A percentile compares a stretch with the other conserved stretches of the same genome.
Evolutionary conservation across 2,329 filamentous ascomycete species (phyloP).

Genomic region (Claviceps sp.): DNA sequence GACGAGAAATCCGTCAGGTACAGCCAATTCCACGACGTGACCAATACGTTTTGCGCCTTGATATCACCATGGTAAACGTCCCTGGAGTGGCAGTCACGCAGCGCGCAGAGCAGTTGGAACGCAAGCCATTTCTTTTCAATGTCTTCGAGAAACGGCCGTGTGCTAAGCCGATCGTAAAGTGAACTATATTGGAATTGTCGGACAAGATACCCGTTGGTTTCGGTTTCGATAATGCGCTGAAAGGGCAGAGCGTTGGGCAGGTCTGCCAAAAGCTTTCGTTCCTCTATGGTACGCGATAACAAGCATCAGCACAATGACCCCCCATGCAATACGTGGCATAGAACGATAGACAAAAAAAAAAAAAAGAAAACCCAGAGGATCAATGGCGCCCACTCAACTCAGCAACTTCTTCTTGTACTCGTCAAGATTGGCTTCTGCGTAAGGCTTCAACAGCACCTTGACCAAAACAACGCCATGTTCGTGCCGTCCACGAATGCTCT

Average conservation of each 20-base stretch:
- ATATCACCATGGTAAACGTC: constrained; percentile 96
- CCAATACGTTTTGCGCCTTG: constrained; percentile 92
- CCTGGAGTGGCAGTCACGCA: constrained; percentile 80
- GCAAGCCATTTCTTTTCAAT: constrained; percentile 99
- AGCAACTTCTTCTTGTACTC: constrained; percentile 66
- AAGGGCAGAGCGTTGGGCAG: constrained; percentile 87
- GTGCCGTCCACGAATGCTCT: constrained; percentile 82
- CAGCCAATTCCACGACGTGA: constrained; percentile 99
- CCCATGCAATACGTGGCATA: no score
- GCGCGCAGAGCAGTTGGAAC: constrained; percentile 83
- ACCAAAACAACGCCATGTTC: constrained; percentile 85
- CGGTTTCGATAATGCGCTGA: constrained; percentile 82
- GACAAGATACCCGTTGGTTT: constrained; percentile 81
- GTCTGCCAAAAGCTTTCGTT: constrained; percentile 64
- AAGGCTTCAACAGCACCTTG: constrained; percentile 91
- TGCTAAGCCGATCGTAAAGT: constrained; percentile 92
- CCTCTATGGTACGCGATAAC: constrained; percentile 50
- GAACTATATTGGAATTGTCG: constrained; percentile 95
- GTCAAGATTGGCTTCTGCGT: constrained; percentile 65
- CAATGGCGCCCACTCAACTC: no score
- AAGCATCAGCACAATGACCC: neutral
- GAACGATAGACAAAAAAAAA: no score
- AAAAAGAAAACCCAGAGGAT: no score
- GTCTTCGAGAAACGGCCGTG: constrained; percentile 87
- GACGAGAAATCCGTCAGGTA: constrained; percentile 97